Conservation (phyloP, 305 asterid species). For the Plantago coronopus region DNA sequence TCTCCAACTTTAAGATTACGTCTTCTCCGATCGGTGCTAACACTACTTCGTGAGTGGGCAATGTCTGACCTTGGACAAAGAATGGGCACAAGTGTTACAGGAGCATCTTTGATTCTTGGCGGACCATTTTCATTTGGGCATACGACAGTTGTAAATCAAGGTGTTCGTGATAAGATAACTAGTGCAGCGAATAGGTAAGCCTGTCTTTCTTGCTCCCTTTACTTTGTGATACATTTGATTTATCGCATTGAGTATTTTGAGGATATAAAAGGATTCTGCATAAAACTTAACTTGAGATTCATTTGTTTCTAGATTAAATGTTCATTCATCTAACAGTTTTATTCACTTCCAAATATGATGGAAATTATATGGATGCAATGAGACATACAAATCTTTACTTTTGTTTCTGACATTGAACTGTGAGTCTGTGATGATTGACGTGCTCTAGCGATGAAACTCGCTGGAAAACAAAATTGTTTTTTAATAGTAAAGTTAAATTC, state of each 20-base stretch:
- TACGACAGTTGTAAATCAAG: conserved; percentile 55
- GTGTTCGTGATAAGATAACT: conserved; percentile 79
- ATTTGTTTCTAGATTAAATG: neutral
- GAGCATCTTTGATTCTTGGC: conserved; percentile 83
- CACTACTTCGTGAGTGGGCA: conserved; percentile 85
- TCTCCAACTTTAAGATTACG: conserved; percentile 70
- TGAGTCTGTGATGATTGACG: neutral
- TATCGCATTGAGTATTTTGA: neutral
- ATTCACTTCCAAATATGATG: neutral
- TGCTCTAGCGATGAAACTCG: neutral
- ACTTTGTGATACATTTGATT: neutral
- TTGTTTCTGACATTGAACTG: too few species aligned
- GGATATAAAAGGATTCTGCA: neutral
- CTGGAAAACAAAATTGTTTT: neutral
- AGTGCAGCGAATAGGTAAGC: conserved; percentile 79
- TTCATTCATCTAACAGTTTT: too few species aligned
- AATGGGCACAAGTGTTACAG: conserved; percentile 77
- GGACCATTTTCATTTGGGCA: conserved; percentile 64
- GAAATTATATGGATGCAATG: neutral
- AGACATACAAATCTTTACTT: neutral
- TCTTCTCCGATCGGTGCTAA: conserved; percentile 80
- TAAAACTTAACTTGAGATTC: neutral
- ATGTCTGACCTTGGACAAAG: conserved; percentile 64
- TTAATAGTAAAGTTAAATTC: neutral
- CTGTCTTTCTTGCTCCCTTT: conserved; percentile 9